Conservation (phyloP, 176 grass and related monocot genomes). For the Themeda triandra region DNA sequence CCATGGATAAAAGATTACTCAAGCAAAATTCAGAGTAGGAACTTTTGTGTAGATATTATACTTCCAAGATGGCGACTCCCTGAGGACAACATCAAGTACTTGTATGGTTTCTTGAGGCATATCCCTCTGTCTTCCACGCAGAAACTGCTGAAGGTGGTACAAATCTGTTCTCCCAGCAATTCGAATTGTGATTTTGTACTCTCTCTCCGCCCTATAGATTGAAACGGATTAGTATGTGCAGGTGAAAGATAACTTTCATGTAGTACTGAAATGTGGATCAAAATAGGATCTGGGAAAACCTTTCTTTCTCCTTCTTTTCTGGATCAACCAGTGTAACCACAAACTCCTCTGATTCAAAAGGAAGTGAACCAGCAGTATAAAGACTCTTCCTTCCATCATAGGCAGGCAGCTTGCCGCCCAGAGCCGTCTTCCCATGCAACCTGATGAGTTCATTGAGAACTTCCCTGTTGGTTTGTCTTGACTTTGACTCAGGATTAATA, state of each 20-base stretch:
- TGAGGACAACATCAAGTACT: too few species aligned
- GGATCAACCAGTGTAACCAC: constrained; percentile 50
- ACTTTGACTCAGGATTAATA: constrained; percentile 77
- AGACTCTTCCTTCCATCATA: constrained; percentile 90
- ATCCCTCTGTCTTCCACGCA: too few species aligned
- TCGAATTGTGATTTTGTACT: too few species aligned
- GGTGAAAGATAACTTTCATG: neutral
- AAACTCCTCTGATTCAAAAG: constrained; percentile 71
- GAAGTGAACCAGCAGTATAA: constrained; percentile 80
- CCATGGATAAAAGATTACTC: too few species aligned
- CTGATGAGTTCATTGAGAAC: constrained; percentile 63
- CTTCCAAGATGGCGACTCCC: too few species aligned
- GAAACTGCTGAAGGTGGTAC: too few species aligned
- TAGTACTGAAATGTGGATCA: neutral
- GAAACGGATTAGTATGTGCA: too few species aligned
- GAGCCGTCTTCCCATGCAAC: constrained; percentile 43
- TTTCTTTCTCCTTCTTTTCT: constrained; percentile 51
- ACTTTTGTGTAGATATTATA: too few species aligned
- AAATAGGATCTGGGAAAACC: constrained; percentile 7
- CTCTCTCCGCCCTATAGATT: too few species aligned
- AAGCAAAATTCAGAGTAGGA: too few species aligned
- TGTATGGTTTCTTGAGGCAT: too few species aligned
- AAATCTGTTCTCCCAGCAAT: too few species aligned
- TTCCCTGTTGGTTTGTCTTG: constrained; percentile 54
- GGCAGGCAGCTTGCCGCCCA: constrained; percentile 61